Base-by-base conservation (phyloP, 2,329 filamentous ascomycete genomes). In the Penicillium sp. region DNA sequence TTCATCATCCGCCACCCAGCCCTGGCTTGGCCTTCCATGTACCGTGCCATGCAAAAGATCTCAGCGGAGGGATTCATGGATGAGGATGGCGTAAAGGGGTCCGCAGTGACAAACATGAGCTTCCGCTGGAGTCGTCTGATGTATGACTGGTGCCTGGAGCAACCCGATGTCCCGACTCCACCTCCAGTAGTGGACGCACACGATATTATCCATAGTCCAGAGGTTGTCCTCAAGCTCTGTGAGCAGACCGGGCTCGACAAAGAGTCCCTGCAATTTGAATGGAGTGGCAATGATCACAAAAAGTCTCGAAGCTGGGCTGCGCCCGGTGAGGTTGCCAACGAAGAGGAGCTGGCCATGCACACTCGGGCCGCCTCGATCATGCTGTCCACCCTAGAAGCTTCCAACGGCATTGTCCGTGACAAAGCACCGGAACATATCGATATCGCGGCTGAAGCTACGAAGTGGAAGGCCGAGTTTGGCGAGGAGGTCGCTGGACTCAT, bases 1-100 rank as follows among this genome's bases (percentile, higher is more conserved):
- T 76, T 79, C 55, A 67, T 78, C 28, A 76, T 80, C 57, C 70
- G 78, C 1, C 76, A 80, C 58, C 78, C 78, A 3, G 76, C 75
- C 11, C 63, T 80, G 30, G 65, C 72, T 10, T 79, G 76, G 46
- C 73, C 77, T 5, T 80, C 78, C 1, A 65, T 72, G 26, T 76
- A 75, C 62, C 76, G 77, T 2, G 67, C 72, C 2, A 67, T 72
- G 60, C 13, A 53, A 13, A 68, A 70, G 52, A 54, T 71, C 5
- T 48, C 66, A 19, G 48, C 51, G 0, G 49, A 33, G 2, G 65
- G 68, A 11, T 46, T 60, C 11, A 37, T 69, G 7, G 60, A 68
- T 38, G 60, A 65, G 11, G 63, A 68, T 28, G 63, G 63, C 1
- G 16, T 68, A 0, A 55, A 45, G 22, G 64, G 65, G 4, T 28